Evolutionary conservation across 768 basidiomycete species (phyloP).

Genomic region (Dentipellis sp.): DNA sequence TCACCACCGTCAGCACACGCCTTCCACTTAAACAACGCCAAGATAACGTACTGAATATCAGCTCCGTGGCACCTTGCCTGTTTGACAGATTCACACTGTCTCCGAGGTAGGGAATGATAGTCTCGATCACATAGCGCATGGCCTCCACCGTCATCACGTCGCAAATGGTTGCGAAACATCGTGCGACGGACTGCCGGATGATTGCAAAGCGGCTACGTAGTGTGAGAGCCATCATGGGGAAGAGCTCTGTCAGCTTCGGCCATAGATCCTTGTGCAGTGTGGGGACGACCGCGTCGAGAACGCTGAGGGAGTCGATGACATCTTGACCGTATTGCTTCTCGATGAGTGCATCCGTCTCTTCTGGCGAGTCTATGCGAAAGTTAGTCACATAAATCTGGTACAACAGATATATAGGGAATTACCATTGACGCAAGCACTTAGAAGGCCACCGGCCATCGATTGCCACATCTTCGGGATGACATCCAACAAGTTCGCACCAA

Average conservation of each 20-base stretch:
- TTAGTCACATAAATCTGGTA: background rate
- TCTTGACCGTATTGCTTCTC: conserved; percentile 76
- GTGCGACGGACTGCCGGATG: conserved; percentile 79
- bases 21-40: background rate
- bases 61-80: conserved; percentile 84
- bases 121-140: conserved; percentile 86
- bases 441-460: conserved; percentile 74
- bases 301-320: conserved; percentile 87
- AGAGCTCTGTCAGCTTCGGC: conserved; percentile 56
- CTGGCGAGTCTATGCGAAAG: conserved; percentile 26
- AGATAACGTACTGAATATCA: conserved; percentile 75
- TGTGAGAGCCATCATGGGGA: conserved; percentile 69
- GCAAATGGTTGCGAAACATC: conserved; percentile 82
- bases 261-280: conserved; percentile 65
- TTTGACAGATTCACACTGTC: conserved; percentile 69
- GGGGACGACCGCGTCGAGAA: conserved; percentile 74
- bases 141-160: conserved; percentile 77
- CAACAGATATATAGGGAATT: conserved; percentile 16
- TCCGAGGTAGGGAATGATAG: conserved; percentile 69
- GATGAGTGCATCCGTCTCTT: conserved; percentile 54
- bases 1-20: background rate
- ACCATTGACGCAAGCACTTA: conserved; percentile 63
- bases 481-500: conserved; percentile 63
- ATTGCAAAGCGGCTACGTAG: conserved; percentile 85
- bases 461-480: conserved; percentile 94